Evolutionary conservation across 306 rosid species (phyloP), one percentile per base, ranked within the genome.

Genomic region (Malus fusca): DNA sequence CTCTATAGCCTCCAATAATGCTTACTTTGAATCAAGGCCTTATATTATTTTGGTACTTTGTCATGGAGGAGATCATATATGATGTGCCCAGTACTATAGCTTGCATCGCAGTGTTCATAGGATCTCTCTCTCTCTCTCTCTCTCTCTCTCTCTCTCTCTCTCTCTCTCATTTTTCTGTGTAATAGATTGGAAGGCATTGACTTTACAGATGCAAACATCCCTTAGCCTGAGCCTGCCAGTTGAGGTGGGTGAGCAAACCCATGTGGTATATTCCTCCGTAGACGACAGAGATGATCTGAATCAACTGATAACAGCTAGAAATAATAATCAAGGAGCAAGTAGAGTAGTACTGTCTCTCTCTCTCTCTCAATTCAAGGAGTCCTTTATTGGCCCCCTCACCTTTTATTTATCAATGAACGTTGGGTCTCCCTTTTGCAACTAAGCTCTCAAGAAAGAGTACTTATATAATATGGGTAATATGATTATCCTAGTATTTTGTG

Each of bases 241-340:
- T 15, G 8, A 70, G 6, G 73, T 19, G 60, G 53, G 76, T 76
- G 78, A 71, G 83, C 77, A 78, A 78, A 76, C 72, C 83, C 82
- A 80, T 68, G 84, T 77, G 71, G 75, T 72, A 76, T 76, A 80
- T 80, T 62, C 79, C 64, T 28, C 8, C 13, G 17, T 35, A 21
- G 51, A 33, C 2, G 69, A 35, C 28, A 35, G 4, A 21, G 42
- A 18, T 8, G 40, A 35, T 66, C 44, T 1, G 19, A 64, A 18
- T 17, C n/a, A 66, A 35, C 44, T 1, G 19, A 64, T 17, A 18
- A 31, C 22, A 64, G 23, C 25, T 64, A 30, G 37, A 14, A 61
- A 26, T 61, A 61, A 61, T 61, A 61, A 61, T 61, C 37, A 26
- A 61, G 3, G 28, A n/a, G 62, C 26, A 9, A 11, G 28, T 48